A percentile compares a stretch with the other conserved stretches of the same genome.
These are phyloP conservation scores for Ascochyta koolunga DNA, from an alignment of 2,329 filamentous ascomycete genomes.

Conservation along the genomic window DNA sequence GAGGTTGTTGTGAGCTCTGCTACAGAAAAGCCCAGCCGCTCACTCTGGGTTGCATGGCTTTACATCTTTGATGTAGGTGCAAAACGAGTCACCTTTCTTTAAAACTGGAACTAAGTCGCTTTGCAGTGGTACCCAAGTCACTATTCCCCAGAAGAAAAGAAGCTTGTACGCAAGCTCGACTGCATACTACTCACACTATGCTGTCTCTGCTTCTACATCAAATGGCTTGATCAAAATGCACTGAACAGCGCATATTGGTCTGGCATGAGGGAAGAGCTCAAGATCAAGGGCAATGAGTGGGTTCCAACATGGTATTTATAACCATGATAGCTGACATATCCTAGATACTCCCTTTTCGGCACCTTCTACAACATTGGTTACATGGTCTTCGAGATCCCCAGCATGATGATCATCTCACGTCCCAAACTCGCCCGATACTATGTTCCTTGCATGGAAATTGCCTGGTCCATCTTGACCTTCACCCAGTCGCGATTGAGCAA, in stretches of 20 bases:
- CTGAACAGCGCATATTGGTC: slow-evolving; percentile 28
- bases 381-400: slow-evolving; percentile 42
- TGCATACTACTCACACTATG: slow-evolving; percentile 26
- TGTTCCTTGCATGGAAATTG: slow-evolving; percentile 41
- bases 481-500: slow-evolving; percentile 39
- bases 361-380: slow-evolving; percentile 52
- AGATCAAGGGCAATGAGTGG: slow-evolving; percentile 56
- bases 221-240: slow-evolving; percentile 31
- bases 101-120: neutral
- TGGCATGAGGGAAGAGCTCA: slow-evolving; percentile 28
- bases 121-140: slow-evolving; percentile 28
- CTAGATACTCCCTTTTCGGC: slow-evolving; percentile 52
- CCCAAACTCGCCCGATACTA: slow-evolving; percentile 40
- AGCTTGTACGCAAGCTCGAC: slow-evolving; percentile 27
- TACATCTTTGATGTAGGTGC: slow-evolving; percentile 26
- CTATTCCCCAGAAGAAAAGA: slow-evolving; percentile 28
- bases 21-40: slow-evolving; percentile 21
- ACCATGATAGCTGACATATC: neutral
- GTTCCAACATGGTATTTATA: neutral
- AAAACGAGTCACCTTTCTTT: neutral
- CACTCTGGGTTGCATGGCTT: slow-evolving; percentile 24
- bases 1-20: slow-evolving; percentile 27
- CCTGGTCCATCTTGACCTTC: slow-evolving; percentile 46
- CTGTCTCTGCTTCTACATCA: slow-evolving; percentile 32
- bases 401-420: slow-evolving; percentile 42